A percentile compares a stretch with the other conserved stretches of the same genome.
phyloP scores from a whole-genome alignment of 2,329 filamentous ascomycete genomes.

The Colletotrichum sp. region DNA sequence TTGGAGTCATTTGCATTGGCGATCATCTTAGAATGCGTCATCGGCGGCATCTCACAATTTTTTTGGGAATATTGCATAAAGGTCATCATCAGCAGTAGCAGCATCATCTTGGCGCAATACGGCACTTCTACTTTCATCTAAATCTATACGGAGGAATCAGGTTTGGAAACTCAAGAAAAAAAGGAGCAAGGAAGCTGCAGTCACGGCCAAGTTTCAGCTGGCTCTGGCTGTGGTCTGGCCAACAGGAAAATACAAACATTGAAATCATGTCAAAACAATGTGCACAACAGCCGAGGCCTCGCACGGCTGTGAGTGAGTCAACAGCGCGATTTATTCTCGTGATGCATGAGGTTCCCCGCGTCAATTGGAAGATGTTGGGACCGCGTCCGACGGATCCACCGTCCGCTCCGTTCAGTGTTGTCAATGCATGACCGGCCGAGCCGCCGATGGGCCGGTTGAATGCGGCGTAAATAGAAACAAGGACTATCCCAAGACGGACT shows the following conservation, averaged over 20 bases:
- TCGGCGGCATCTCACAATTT: neutral
- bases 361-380: neutral
- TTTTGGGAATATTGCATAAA: neutral
- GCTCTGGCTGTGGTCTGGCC: neutral
- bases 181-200: neutral
- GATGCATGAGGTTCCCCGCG: neutral
- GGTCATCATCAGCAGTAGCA: neutral
- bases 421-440: neutral
- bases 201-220: neutral
- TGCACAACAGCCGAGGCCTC: neutral
- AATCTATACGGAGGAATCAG: neutral
- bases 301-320: neutral
- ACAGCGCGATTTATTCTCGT: neutral
- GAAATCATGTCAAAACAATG: neutral
- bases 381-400: neutral
- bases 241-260: neutral
- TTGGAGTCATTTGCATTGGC: slow-evolving; percentile 6
- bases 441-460: neutral
- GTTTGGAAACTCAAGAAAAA: neutral
- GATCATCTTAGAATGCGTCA: neutral
- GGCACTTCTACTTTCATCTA: neutral
- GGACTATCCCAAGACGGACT: neutral
- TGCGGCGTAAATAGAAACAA: neutral
- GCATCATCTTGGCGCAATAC: neutral
- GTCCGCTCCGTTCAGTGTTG: neutral